Conservation (phyloP, 1,284 basidiomycete species). For the Ustilago lituana region DNA sequence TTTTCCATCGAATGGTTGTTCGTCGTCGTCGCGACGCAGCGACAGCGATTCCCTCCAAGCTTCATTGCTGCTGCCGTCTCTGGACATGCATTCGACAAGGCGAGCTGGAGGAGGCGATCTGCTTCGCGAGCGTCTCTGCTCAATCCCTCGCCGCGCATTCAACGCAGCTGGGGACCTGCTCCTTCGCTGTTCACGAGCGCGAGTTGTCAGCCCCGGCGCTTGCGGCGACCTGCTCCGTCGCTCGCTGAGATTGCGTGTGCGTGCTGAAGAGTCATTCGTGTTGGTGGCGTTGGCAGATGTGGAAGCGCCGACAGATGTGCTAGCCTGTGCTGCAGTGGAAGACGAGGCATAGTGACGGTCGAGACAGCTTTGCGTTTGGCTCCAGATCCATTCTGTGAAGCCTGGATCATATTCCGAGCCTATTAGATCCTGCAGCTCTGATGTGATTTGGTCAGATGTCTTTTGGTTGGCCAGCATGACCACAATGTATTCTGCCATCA, state of each 20-base stretch:
- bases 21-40: conserved; percentile 1
- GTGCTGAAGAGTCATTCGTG: background rate
- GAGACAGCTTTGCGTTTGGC: conserved; percentile 28
- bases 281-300: background rate
- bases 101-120: conserved; percentile 12
- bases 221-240: conserved; percentile 14
- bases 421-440: conserved; percentile 61
- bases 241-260: background rate
- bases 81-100: background rate
- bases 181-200: conserved; percentile 3
- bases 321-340: background rate
- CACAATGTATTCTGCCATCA: conserved; percentile 66
- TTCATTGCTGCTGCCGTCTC: conserved; percentile 15
- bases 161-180: conserved; percentile 1
- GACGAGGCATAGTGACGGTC: background rate
- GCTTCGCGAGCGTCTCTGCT: conserved; percentile 11
- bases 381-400: conserved; percentile 59
- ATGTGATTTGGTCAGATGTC: conserved; percentile 55
- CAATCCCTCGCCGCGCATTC: background rate
- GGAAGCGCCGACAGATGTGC: background rate
- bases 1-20: conserved; percentile 20
- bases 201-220: background rate
- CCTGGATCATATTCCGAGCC: conserved; percentile 56
- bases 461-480: conserved; percentile 67
- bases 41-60: conserved; percentile 9